Evolutionary conservation across 1,284 basidiomycete genomes (phyloP).

Genomic region (Rhodotorula mucilaginosa): DNA sequence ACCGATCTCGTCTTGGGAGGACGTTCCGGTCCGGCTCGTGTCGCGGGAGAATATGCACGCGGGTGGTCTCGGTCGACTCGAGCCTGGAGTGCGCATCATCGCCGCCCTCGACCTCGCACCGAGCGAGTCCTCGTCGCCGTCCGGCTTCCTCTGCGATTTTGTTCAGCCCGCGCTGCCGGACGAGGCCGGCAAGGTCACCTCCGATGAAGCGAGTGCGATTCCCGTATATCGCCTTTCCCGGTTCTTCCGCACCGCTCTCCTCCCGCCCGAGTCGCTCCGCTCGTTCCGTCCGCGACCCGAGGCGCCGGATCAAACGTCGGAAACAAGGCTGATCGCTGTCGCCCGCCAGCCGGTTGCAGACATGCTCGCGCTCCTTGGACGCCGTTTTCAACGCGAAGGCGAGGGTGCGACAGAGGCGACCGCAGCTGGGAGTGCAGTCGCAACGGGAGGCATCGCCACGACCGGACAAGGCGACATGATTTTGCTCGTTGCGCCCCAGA

Average conservation of each 20-base stretch:
- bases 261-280: background rate
- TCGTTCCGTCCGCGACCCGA: background rate
- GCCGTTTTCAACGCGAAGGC: background rate
- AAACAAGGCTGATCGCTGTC: background rate
- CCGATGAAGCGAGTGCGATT: too few species aligned
- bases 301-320: too few species aligned
- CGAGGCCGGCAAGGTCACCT: background rate
- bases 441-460: too few species aligned
- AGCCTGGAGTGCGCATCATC: background rate
- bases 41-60: background rate
- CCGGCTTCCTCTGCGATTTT: background rate
- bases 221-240: background rate
- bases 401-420: too few species aligned
- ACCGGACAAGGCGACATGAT: background rate
- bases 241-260: background rate
- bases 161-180: background rate
- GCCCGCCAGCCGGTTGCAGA: background rate
- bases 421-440: background rate
- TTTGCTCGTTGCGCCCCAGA: background rate
- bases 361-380: background rate
- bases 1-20: background rate
- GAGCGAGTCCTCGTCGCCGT: background rate
- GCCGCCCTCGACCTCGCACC: conserved; percentile 6
- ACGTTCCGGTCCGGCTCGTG: background rate
- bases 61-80: background rate